Evolutionary conservation across 768 basidiomycete species (phyloP).

Genomic region (Rhizopogon roseolus): DNA sequence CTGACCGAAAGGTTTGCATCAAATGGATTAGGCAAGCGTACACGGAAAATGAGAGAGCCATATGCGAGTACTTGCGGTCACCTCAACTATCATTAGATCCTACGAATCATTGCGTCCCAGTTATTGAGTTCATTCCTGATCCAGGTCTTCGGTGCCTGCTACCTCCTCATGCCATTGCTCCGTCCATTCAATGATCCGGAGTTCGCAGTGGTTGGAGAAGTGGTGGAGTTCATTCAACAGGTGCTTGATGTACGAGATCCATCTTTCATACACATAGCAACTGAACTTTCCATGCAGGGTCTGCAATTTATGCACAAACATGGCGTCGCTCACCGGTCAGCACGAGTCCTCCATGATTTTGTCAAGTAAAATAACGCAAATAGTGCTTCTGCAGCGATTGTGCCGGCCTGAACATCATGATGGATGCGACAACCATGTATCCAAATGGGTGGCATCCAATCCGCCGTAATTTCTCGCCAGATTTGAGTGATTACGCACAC

Average conservation of each 20-base stretch:
- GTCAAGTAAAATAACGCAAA: conserved; percentile 1
- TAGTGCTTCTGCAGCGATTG: conserved; percentile 18
- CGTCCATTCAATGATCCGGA: conserved; percentile 17
- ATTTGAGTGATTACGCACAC: conserved; percentile 11
- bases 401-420: conserved; percentile 24
- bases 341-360: background rate
- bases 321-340: conserved; percentile 31
- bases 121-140: conserved; percentile 11
- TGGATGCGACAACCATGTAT: conserved; percentile 22
- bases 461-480: conserved; percentile 1
- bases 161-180: conserved; percentile 26
- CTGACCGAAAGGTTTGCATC: conserved; percentile 9
- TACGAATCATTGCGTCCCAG: conserved; percentile 20
- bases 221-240: conserved; percentile 22
- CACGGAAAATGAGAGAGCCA: background rate
- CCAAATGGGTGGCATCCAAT: conserved; percentile 24
- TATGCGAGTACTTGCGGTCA: background rate
- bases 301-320: conserved; percentile 31
- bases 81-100: background rate
- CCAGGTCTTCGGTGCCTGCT: conserved; percentile 10
- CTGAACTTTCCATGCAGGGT: conserved; percentile 16
- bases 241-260: conserved; percentile 15
- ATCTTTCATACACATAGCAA: rapidly evolving
- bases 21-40: conserved; percentile 6
- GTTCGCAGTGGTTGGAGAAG: conserved; percentile 19